Percentiles rank a stretch among this genome's conserved stretches.
These are phyloP conservation scores for Phytopythium oedochilum DNA, from an alignment of 352 stramenopile genomes.

Conservation along the genomic window DNA sequence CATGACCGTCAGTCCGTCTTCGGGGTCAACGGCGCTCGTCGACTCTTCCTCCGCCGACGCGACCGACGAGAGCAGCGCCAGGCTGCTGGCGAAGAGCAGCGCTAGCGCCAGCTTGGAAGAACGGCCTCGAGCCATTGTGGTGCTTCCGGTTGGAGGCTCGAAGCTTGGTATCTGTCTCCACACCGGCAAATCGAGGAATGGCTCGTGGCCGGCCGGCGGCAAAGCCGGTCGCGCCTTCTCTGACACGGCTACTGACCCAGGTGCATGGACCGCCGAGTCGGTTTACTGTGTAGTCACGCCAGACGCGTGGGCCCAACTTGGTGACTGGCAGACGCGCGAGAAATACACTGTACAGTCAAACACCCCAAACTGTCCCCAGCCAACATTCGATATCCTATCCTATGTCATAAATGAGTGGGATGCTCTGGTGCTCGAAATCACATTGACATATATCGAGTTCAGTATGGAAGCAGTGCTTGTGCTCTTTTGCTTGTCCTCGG, in stretches of 20 bases:
- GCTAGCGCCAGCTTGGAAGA: not conserved
- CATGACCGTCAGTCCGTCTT: conserved; percentile 40
- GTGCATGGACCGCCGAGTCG: not conserved
- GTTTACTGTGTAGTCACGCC: too few relatives aligned
- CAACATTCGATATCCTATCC: too few relatives aligned
- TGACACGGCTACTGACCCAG: not conserved
- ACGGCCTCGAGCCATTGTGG: not conserved
- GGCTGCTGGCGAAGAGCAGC: not conserved
- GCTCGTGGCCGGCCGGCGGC: not conserved
- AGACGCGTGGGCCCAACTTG: too few relatives aligned
- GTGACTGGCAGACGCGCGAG: too few relatives aligned
- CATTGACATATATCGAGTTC: too few relatives aligned
- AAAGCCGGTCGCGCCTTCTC: not conserved
- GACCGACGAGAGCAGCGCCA: conserved; percentile 5
- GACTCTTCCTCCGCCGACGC: conserved; percentile 10
- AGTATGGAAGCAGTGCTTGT: too few relatives aligned
- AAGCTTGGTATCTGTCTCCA: not conserved
- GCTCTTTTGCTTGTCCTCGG: too few relatives aligned
- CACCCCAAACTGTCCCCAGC: too few relatives aligned
- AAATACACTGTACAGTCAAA: too few relatives aligned
- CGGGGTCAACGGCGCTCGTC: conserved; percentile 30
- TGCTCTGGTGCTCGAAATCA: too few relatives aligned
- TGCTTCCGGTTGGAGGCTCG: not conserved
- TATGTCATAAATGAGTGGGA: too few relatives aligned
- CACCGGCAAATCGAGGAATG: not conserved